Evolutionary conservation across 805 yeast species (phyloP), one percentile per base, ranked within the genome.

Genomic region (Pichia thaimueangensis): DNA sequence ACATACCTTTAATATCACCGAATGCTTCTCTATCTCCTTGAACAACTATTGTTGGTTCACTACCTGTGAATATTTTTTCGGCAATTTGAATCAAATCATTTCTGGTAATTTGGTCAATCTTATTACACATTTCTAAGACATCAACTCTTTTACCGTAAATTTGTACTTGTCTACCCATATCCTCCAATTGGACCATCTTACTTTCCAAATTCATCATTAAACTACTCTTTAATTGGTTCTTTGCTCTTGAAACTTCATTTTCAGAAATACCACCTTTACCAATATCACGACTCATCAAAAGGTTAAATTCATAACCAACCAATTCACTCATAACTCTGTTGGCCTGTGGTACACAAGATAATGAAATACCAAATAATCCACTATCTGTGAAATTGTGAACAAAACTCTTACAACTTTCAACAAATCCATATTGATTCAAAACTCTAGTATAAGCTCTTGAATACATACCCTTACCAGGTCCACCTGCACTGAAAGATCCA

Each of bases 401-500:
- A 67, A 89, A 88, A 7, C 94, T 76, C 54, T 80, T 70, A 60
- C 96, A 87, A 55, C 84, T 82, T 58, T 93, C 98, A 39, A 93
- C 80, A 59, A 83, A 89, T 30, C 94, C 95, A 59, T 84, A 86
- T 59, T 83, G 93, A 64, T 91, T 91, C 58, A 93, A 70, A 3
- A 93, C 95, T 53, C 88, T 78, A 0, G 96, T 86, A 67, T 88
- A 93, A 20, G 94, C 75, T 45, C 97, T 74, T 4, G 96, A 86
- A 60, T 88, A 93, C 97, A 93, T 89, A 4, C 98, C 98, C 63
- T 93, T 93, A 41, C 98, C 98, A 15, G 98, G 98, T 0, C 98
- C 98, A 51, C 98, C 98, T 9, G 98, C 97, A 16, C 94, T 82
- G 58, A 93, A 93, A 1, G 97, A 88, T 5, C 96, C 95, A 44